Percentiles rank a stretch among this genome's conserved stretches.
These are phyloP conservation scores for Biscogniauxia sp. DNA, from an alignment of 2,329 filamentous ascomycete species.

Conservation along the genomic window DNA sequence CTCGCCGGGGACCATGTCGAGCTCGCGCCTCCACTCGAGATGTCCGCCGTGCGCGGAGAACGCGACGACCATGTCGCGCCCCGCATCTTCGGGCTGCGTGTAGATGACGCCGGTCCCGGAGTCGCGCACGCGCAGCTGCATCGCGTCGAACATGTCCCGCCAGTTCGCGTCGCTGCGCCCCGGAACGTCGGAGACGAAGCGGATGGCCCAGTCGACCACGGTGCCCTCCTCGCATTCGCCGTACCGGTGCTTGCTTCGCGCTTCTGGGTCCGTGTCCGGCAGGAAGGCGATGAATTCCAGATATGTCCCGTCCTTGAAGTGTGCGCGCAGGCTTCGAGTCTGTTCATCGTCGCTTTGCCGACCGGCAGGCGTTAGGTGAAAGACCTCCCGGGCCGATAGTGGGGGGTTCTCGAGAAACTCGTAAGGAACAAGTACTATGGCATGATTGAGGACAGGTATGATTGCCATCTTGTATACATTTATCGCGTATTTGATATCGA, in stretches of 20 bases:
- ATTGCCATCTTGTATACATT: slow-evolving; percentile 1
- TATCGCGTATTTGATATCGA: neutral
- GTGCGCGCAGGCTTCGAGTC: slow-evolving; percentile 61
- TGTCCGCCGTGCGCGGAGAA: neutral
- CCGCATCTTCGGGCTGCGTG: neutral
- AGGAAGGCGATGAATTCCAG: slow-evolving; percentile 66
- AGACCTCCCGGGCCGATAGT: slow-evolving; percentile 48
- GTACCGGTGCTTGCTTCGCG: slow-evolving; percentile 56
- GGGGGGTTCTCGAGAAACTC: slow-evolving; percentile 46
- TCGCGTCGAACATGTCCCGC: neutral
- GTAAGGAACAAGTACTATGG: slow-evolving; percentile 61
- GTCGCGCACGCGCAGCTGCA: slow-evolving; percentile 1
- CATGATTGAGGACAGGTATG: slow-evolving; percentile 52
- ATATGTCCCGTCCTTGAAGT: slow-evolving; percentile 63
- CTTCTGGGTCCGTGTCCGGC: slow-evolving; percentile 38
- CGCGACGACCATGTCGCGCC: neutral
- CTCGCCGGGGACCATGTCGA: neutral
- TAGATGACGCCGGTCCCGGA: neutral
- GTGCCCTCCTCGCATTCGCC: slow-evolving; percentile 47
- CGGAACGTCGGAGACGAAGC: neutral
- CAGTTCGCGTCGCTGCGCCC: neutral
- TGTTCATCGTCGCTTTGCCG: slow-evolving; percentile 56
- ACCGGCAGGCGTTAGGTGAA: slow-evolving; percentile 60
- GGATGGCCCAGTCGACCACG: slow-evolving; percentile 61
- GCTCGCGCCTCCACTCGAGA: neutral